Evolutionary conservation across 129 eudicot species (phyloP), one percentile per base, ranked within the genome.

Genomic region (Scalesia atractyloides): DNA sequence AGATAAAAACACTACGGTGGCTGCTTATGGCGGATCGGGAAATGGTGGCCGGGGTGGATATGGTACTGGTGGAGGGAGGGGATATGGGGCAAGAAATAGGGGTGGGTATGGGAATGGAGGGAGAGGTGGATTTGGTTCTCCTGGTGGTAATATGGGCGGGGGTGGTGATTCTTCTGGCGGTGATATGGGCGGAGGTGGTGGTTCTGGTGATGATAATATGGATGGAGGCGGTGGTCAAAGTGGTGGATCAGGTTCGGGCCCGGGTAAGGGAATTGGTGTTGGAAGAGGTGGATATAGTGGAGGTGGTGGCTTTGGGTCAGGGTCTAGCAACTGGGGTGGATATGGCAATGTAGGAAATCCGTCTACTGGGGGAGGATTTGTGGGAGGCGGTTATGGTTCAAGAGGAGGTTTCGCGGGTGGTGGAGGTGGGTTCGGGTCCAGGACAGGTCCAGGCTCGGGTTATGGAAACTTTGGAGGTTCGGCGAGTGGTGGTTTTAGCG

Each of bases 251-350:
- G 73, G 61, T n/a, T 5, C 44, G 44, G 44, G 9, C 44, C 49
- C 15, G 24, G 71, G 71, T 22, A 24, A 36, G 54, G 39, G 47
- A 13, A 14, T 5, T 53, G 18, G 58, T 7, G 73, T 36, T 2
- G 22, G 73, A 7, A 41, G 43, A 22, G 16, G 54, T 44, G 56
- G 58, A 56, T 56, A 18, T 9, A 26, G 61, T 54, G 76, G 74
- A 11, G 74, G 64, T 16, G 64, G 64, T 39, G 56, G 79, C 8
- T 24, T 41, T 61, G 82, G 82, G 3, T 61, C 73, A 8, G 75
- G 82, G 20, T 52, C 73, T 1, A 76, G 86, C 11, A 64, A 64
- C 19, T 67, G 77, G 34, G 84, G 87, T 44, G 81, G 79, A 13
- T 67, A 51, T 75, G 82, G 72, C 16, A 66, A 50, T 12, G 78